These are phyloP conservation scores for Suillus sp. DNA, from an alignment of 768 basidiomycete species.

Conservation along the genomic window DNA sequence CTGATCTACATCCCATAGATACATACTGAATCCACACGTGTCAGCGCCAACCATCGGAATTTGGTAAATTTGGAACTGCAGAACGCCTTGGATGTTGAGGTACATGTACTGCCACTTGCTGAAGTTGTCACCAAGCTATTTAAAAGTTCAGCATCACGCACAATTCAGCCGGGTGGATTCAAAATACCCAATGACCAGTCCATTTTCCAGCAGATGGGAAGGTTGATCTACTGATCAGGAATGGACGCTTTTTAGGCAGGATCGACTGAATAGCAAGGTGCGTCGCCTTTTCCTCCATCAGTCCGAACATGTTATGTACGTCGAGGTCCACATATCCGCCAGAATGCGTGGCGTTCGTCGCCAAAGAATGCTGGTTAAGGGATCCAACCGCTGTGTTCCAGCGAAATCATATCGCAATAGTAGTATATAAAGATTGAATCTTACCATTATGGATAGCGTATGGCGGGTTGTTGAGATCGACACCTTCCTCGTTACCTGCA, in stretches of 20 bases:
- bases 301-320: conserved; percentile 69
- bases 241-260: conserved; percentile 63
- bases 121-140: conserved; percentile 75
- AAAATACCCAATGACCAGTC: conserved; percentile 68
- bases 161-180: not conserved
- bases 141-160: not conserved
- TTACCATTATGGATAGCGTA: conserved; percentile 75
- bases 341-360: conserved; percentile 71
- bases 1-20: not conserved
- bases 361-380: conserved; percentile 57
- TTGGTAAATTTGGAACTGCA: conserved; percentile 86
- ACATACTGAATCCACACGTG: conserved; percentile 42
- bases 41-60: conserved; percentile 86
- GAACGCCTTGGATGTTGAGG: conserved; percentile 72
- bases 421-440: conserved; percentile 10
- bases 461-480: conserved; percentile 58
- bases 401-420: not conserved
- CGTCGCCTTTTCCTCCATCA: conserved; percentile 71
- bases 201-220: conserved; percentile 69
- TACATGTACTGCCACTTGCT: conserved; percentile 76
- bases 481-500: conserved; percentile 46
- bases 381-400: conserved; percentile 45
- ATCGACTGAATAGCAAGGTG: conserved; percentile 57
- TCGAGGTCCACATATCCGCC: conserved; percentile 65
- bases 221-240: conserved; percentile 69